Base-by-base conservation (phyloP, 2,329 filamentous ascomycete species). In the Trichoderma sp. region DNA sequence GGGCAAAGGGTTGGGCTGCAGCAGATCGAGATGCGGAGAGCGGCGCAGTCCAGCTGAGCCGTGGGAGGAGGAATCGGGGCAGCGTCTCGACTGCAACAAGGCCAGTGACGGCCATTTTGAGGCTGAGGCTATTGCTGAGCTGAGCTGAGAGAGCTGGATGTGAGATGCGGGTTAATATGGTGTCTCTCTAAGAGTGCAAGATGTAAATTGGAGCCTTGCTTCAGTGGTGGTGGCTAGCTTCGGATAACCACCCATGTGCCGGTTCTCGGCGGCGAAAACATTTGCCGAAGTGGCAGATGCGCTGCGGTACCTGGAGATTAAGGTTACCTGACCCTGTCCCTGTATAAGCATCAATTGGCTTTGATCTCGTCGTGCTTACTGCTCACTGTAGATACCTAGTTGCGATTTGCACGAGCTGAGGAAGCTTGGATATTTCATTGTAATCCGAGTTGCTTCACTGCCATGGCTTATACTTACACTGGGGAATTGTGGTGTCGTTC, bases 41-140 rank as follows among this genome's bases (percentile, higher is more conserved):
- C 71, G 73, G 79, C 75, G 78, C 77, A 74, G 71, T 76, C 87
- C 87, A 89, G 81, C 87, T 89, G 23, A 89, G 80, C 26, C 84
- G 83, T 4, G 87, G 87, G 17, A 88, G 84, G 13, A 89, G 81
- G 73, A 88, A 89, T 34, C 83, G 82, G 20, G 87, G 87, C 11
- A 88, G 76, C 47, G 83, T 79, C 71, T 85, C 84, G 2, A 79
- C 77, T 11, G 82, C 77, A 68, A 75, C 72, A 65, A 75, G 62
- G 53, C 73, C 75, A 9, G 77, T 74, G 30, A 74, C 73, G 32
- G 77, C 77, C 79, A 82, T 81, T 30, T 39, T 71, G 68, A 28
- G 64, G 34, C 15, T 23, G 68, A 28, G n/a, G n/a, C 28, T 32
- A 47, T 13, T 36, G 23, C 61, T 28, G 62, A 34, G 65, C 3